Base-by-base conservation (phyloP, 106 monocot genomes). In the Chionographis japonica region DNA sequence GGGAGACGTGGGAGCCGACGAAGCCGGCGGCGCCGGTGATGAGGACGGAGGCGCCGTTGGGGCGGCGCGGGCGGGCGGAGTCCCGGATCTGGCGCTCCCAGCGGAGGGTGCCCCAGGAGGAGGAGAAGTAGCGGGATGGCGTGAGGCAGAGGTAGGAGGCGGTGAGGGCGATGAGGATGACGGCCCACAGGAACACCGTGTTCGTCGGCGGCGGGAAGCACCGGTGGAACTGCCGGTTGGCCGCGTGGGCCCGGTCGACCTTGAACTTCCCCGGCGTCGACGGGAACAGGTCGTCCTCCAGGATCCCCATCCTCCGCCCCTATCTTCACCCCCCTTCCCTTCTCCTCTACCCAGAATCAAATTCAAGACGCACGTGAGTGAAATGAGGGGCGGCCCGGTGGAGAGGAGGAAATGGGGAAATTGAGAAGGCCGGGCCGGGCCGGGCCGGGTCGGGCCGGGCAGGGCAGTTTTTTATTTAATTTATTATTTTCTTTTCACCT, bases 261-360 rank as follows among this genome's bases (percentile, higher is more conserved):
- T 70, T 70, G 42, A 70, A 60, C 60, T 70, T 70, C 60, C 70
- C 70, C 50, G 70, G 70, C 50, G 70, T 70, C 35, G 70, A 70
- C 2, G 70, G 70, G 50, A 70, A 70, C 27, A 70, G 70, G 41
- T 70, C 70, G 2, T 66, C 66, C 52, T 66, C 66, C 52, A 66
- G 60, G 13, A 37, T 35, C 37, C 60, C 12, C 60, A 61, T 61
- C 38, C 20, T 46, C 8, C 46, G 46, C 20, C 58, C 2, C 10
- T 18, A 40, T 63, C 42, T 15, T 63, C 42, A 42, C 62, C 62
- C 20, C 54, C 54, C 15, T 12, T 15, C 4, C 4, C 54, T 55
- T 4, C 54, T 11, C 15, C 54, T 55, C 15, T n/a, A 14, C 27
- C 1, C 27, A 27, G 27, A 27, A 27, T 1, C 1, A 27, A 27